A percentile compares a stretch with the other conserved stretches of the same genome.
Conservation (phyloP, 352 stramenopile genomes). For the Peronosclerospora sorghi region DNA sequence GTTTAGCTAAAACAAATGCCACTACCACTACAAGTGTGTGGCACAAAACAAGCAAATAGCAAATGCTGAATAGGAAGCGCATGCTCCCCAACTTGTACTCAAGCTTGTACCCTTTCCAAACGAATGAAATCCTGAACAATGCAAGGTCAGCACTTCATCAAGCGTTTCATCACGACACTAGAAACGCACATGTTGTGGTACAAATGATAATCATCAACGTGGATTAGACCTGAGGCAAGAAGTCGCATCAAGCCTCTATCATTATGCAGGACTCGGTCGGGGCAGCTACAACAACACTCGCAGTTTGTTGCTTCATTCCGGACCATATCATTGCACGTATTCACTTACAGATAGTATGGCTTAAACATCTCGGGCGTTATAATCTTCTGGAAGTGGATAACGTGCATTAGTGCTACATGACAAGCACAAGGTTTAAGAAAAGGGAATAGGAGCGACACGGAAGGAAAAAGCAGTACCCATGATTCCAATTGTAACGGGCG, state of each 20-base stretch:
- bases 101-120: conserved; percentile 85
- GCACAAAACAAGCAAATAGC: conserved; percentile 48
- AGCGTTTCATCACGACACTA: not conserved
- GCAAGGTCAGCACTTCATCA: conserved; percentile 2
- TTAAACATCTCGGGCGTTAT: conserved; percentile 25
- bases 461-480: conserved; percentile 20
- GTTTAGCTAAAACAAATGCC: conserved; percentile 20
- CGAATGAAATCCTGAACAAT: conserved; percentile 49
- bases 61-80: conserved; percentile 35
- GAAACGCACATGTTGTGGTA: conserved; percentile 84
- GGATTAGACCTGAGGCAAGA: conserved; percentile 66
- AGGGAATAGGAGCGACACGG: too few species aligned
- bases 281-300: conserved; percentile 36
- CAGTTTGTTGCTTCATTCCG: not conserved
- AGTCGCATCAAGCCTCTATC: conserved; percentile 36
- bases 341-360: conserved; percentile 34
- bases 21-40: conserved; percentile 45
- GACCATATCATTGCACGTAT: not conserved
- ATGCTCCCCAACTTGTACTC: conserved; percentile 47
- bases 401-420: conserved; percentile 31
- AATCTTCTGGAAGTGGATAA: conserved; percentile 42
- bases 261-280: conserved; percentile 36
- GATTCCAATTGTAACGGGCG: conserved; percentile 34
- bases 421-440: not conserved
- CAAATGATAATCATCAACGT: conserved; percentile 82